A percentile compares a stretch with the other conserved stretches of the same genome.
These are phyloP conservation scores for Ustilago tritici DNA, from an alignment of 1,284 basidiomycete species.

Conservation along the genomic window DNA sequence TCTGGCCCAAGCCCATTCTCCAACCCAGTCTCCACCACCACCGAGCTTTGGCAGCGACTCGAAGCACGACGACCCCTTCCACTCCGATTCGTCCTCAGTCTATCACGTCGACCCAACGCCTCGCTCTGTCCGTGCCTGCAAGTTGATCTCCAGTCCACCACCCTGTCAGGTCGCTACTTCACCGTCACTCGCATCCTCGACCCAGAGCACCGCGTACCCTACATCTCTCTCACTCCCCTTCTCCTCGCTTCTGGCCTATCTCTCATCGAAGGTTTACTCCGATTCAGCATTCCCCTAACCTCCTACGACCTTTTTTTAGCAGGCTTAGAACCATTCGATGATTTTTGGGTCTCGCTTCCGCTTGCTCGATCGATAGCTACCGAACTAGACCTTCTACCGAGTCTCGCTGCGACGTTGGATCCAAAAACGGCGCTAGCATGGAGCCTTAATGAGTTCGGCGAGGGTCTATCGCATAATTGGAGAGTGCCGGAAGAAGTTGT, in stretches of 20 bases:
- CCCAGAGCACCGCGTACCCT: slow-evolving; percentile 42
- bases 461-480: slow-evolving; percentile 44
- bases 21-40: neutral
- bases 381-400: slow-evolving; percentile 1
- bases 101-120: slow-evolving; percentile 31
- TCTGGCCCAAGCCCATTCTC: slow-evolving; percentile 2
- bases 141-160: slow-evolving; percentile 4
- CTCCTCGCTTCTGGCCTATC: slow-evolving; percentile 20
- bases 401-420: slow-evolving; percentile 24
- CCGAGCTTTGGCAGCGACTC: slow-evolving; percentile 25
- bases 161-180: neutral
- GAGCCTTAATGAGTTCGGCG: slow-evolving; percentile 37
- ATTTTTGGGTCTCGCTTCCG: slow-evolving; percentile 35
- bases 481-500: slow-evolving; percentile 23
- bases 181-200: slow-evolving; percentile 44
- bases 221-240: slow-evolving; percentile 36
- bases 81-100: slow-evolving; percentile 28
- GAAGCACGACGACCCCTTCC: slow-evolving; percentile 20
- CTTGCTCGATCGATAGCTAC: slow-evolving; percentile 21
- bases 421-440: slow-evolving; percentile 11
- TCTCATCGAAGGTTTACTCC: slow-evolving; percentile 35
- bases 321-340: slow-evolving; percentile 51
- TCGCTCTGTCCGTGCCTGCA: slow-evolving; percentile 38
- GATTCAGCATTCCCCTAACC: slow-evolving; percentile 9
- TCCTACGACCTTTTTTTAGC: slow-evolving; percentile 28